Conservation (phyloP, 2,329 filamentous ascomycete species). For the Emmonsiellopsis sp. region DNA sequence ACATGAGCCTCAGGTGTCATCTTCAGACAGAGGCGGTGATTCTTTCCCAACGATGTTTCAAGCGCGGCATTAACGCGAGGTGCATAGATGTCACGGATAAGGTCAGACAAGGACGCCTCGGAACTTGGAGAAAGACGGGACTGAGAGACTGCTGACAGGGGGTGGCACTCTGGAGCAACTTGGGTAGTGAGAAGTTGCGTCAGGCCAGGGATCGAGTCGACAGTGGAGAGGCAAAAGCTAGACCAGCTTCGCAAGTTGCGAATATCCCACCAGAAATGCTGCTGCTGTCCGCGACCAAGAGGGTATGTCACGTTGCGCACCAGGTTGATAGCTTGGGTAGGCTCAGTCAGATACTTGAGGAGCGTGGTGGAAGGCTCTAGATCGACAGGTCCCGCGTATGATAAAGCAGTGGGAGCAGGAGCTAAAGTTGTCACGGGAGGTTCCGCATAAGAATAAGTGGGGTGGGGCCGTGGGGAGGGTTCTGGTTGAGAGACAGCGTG, state of each 20-base stretch:
- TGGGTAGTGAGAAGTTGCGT: conserved; percentile 63
- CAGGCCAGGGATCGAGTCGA: conserved; percentile 65
- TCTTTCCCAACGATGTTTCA: conserved; percentile 60
- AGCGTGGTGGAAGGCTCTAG: conserved; percentile 53
- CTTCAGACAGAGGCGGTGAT: conserved; percentile 43
- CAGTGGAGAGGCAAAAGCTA: conserved; percentile 63
- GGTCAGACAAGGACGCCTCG: conserved; percentile 63
- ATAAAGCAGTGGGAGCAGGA: neutral
- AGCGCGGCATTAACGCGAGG: conserved; percentile 82
- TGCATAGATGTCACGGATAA: conserved; percentile 70
- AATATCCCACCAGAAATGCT: conserved; percentile 94
- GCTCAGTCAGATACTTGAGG: conserved; percentile 64
- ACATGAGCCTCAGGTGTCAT: conserved; percentile 28
- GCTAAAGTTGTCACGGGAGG: neutral
- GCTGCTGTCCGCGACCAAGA: conserved; percentile 56
- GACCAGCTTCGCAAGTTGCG: conserved; percentile 79
- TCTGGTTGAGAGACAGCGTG: conserved; percentile 14
- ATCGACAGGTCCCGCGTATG: conserved; percentile 10
- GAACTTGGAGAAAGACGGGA: conserved; percentile 65
- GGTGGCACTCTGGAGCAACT: conserved; percentile 40
- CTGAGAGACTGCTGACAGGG: conserved; percentile 21
- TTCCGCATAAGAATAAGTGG: conserved; percentile 27
- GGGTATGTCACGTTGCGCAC: conserved; percentile 69
- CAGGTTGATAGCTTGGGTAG: conserved; percentile 74
- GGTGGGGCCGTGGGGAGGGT: conserved; percentile 21